Conservation (phyloP, 441 rosid species). For the Pelargonium cotyledonis region DNA sequence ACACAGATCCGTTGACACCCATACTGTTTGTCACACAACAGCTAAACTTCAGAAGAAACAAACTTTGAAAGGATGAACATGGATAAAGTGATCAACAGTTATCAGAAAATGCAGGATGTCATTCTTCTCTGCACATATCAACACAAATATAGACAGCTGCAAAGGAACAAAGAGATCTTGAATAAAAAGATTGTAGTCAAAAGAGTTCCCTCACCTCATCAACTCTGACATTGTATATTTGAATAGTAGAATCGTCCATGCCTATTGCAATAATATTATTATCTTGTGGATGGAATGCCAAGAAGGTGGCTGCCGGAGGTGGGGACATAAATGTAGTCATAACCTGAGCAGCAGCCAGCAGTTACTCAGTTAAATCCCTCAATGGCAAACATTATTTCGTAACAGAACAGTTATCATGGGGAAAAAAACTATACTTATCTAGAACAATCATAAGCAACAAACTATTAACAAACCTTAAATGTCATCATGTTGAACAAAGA, state of each 20-base stretch:
- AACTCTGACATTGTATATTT: constrained; percentile 63
- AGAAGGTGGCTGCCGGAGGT: constrained; percentile 78
- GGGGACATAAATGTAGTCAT: constrained; percentile 75
- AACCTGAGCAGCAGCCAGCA: constrained; percentile 34
- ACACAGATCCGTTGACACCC: background rate
- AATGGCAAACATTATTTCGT: background rate
- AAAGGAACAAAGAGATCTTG: background rate
- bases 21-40: too few relatives aligned
- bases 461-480: constrained; percentile 46
- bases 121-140: background rate
- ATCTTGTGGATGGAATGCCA: constrained; percentile 79
- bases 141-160: background rate
- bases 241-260: constrained; percentile 76
- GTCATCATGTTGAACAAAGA: constrained; percentile 85
- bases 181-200: background rate
- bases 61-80: background rate
- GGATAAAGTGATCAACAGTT: background rate
- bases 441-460: background rate
- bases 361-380: background rate
- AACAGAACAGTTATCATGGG: background rate
- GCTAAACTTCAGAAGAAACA: background rate
- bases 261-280: constrained; percentile 77
- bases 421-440: constrained; percentile 11
- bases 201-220: constrained; percentile 44
- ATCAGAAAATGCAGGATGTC: background rate